phyloP scores from a whole-genome alignment of 257 asterid species.

The Plantago major region DNA sequence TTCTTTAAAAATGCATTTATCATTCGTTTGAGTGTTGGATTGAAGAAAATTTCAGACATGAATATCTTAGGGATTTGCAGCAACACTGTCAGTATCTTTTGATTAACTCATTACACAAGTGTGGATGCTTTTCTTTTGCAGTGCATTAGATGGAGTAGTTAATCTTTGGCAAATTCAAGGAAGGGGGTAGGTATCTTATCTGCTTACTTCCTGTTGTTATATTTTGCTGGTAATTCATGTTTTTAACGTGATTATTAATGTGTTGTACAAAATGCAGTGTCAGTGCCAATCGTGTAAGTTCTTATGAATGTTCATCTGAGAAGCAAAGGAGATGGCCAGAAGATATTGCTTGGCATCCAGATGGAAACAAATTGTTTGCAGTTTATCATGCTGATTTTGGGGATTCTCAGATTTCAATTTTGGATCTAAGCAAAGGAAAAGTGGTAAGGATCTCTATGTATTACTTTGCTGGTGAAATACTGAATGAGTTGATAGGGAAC shows the following conservation, averaged over 20 bases:
- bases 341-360: slow-evolving; percentile 96
- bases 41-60: not conserved
- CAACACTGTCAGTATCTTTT: not conserved
- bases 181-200: slow-evolving; percentile 53
- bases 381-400: slow-evolving; percentile 80
- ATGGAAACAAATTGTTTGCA: slow-evolving; percentile 61
- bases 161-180: slow-evolving; percentile 85
- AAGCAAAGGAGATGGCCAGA: slow-evolving; percentile 95
- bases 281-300: slow-evolving; percentile 54
- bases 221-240: not conserved
- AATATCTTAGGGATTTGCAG: slow-evolving; percentile 6
- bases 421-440: slow-evolving; percentile 58
- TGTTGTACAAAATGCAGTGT: slow-evolving; percentile 51
- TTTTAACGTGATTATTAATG: slow-evolving; percentile 22
- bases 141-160: slow-evolving; percentile 89
- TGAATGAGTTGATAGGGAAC: not conserved
- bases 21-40: not conserved
- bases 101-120: slow-evolving; percentile 10
- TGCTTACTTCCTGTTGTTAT: slow-evolving; percentile 4
- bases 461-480: slow-evolving; percentile 7
- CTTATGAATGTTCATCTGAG: slow-evolving; percentile 61
- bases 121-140: slow-evolving; percentile 37
- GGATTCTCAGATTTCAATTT: slow-evolving; percentile 73
- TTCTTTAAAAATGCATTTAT: not conserved
- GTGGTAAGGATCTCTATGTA: slow-evolving; percentile 34